Base-by-base conservation (phyloP, 2,329 filamentous ascomycete genomes). In the Colletotrichum tanaceti region DNA sequence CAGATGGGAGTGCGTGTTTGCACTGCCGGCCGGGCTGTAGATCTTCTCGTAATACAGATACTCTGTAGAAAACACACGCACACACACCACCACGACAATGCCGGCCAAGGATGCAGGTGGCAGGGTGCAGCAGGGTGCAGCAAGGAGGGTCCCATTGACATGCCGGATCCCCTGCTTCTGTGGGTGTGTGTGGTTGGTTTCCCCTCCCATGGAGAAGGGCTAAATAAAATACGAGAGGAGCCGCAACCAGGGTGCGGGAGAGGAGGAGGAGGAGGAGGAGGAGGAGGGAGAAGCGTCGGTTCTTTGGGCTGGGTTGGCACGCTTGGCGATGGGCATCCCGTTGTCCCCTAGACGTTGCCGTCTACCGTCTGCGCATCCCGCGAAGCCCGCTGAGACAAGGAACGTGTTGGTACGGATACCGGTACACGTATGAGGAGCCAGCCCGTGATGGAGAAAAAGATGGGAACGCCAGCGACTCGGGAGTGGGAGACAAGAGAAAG, bases 31-130 rank as follows among this genome's bases (percentile, higher is more conserved):
- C n/a, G n/a, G n/a, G 13, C 38, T 39, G 59, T 60, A 64, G 44
- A 70, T 68, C 68, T 68, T 64, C 55, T 68, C 65, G 65, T 68
- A 28, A n/a, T n/a, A n/a, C n/a, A n/a, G n/a, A n/a, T n/a, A n/a
- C 28, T 28, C 28, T 28, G 28, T 28, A 28, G n/a, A n/a, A n/a
- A n/a, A n/a, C n/a, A n/a, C n/a, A n/a, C n/a, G 28, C 7, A 28
- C 28, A 28, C 5, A 28, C 28, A 9, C 6, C 7, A 28, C 7
- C 28, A 28, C 28, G n/a, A n/a, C n/a, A 58, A 68, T 68, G 60
- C 59, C 55, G 54, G 46, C 39, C 47, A 60, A 24, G 55, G 62
- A 41, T 54, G 46, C 7, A 38, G 65, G 28, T 28, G 28, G 28
- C 28, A 28, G 28, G 28, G 28, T 28, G 28, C 28, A 28, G 28